Evolutionary conservation across 2,329 filamentous ascomycete species (phyloP).

Genomic region (Fusarium sp.): DNA sequence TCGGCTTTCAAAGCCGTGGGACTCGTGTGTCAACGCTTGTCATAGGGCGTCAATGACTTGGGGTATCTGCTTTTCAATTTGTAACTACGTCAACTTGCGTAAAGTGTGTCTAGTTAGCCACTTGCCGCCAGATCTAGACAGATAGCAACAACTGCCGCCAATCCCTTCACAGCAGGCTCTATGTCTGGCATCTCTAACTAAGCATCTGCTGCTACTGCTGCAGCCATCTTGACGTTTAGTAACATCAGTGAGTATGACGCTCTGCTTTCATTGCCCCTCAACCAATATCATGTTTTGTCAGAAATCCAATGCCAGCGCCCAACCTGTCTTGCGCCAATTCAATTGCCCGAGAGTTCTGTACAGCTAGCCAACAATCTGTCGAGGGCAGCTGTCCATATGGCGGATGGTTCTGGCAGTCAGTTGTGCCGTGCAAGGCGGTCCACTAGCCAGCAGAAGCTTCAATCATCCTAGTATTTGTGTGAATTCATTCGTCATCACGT

Average conservation of each 20-base stretch:
- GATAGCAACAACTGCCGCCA: not conserved
- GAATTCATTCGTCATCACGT: conserved; percentile 25
- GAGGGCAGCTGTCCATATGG: not conserved
- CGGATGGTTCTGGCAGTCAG: not conserved
- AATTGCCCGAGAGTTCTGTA: conserved; percentile 1
- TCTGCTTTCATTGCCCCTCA: conserved; percentile 1
- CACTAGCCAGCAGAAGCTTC: conserved; percentile 12
- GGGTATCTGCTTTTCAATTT: conserved; percentile 42
- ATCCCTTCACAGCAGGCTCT: conserved; percentile 22
- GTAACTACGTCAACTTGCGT: conserved; percentile 38
- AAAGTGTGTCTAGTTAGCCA: conserved; percentile 36
- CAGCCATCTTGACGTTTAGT: conserved; percentile 10
- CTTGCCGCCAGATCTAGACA: conserved; percentile 23
- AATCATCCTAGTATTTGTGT: conserved; percentile 18
- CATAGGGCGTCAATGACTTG: conserved; percentile 24
- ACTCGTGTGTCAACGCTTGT: conserved; percentile 12
- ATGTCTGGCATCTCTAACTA: conserved; percentile 15
- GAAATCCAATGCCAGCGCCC: conserved; percentile 3
- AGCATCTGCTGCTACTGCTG: conserved; percentile 6
- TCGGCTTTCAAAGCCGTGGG: conserved; percentile 9
- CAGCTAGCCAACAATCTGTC: conserved; percentile 4
- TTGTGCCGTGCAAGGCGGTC: not conserved
- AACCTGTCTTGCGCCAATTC: not conserved
- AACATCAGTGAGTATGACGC: not conserved
- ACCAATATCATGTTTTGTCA: not conserved